Percentiles rank a stretch among this genome's conserved stretches.
Conservation (phyloP, 768 basidiomycete genomes). For the Wakefieldia striispora region DNA sequence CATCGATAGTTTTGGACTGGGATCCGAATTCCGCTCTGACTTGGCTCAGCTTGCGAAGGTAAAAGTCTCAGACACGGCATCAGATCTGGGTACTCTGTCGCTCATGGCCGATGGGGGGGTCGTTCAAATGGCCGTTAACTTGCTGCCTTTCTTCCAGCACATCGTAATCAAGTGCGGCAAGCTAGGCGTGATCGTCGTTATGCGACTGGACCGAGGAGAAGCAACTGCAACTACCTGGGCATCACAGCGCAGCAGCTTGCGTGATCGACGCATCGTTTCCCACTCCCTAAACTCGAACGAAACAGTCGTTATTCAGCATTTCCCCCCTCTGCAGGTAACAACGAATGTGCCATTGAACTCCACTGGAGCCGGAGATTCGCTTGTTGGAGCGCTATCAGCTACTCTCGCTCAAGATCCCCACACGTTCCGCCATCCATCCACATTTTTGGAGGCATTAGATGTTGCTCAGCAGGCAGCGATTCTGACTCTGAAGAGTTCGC, state of each 20-base stretch:
- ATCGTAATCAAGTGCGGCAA: conserved; percentile 85
- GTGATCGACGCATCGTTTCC: conserved; percentile 49
- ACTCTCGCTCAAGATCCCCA: conserved; percentile 45
- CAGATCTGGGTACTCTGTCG: conserved; percentile 44
- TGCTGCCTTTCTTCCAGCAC: conserved; percentile 83
- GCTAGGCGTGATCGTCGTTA: conserved; percentile 60
- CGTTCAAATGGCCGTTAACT: conserved; percentile 75
- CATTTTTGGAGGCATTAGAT: conserved; percentile 45
- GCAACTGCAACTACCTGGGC: conserved; percentile 51
- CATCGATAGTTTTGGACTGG: conserved; percentile 65
- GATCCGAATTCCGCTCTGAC: conserved; percentile 61
- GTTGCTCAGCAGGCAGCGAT: conserved; percentile 65
- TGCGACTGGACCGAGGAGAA: conserved; percentile 47
- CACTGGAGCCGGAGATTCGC: conserved; percentile 90
- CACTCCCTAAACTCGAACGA: conserved; percentile 44
- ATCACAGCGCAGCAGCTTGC: conserved; percentile 44
- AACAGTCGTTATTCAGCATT: conserved; percentile 68
- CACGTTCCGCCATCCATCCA: conserved; percentile 44
- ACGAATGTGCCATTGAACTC: conserved; percentile 54
- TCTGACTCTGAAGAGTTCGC: conserved; percentile 53
- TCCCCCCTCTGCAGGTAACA: conserved; percentile 52
- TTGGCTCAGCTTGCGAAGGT: conserved; percentile 58
- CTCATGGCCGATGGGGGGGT: conserved; percentile 72
- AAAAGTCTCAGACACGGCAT: conserved; percentile 39
- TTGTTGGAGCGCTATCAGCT: conserved; percentile 83